Conservation (phyloP, 768 basidiomycete species). For the Cubamyces sp. region DNA sequence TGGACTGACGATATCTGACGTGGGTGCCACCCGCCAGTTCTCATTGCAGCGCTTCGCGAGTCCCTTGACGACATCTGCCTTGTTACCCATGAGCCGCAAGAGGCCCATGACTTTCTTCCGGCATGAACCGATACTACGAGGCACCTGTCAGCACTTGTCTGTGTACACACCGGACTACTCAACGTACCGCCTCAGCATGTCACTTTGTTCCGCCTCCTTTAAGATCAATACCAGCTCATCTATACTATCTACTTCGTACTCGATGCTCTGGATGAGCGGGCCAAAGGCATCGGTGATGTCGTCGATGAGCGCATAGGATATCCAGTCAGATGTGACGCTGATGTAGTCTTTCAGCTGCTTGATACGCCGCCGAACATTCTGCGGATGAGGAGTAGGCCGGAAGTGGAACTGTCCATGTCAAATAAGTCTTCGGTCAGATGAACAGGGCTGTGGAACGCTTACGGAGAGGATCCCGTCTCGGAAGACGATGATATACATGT, state of each 20-base stretch:
- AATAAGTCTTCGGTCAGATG: slow-evolving; percentile 23
- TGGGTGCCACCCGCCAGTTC: slow-evolving; percentile 98
- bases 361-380: slow-evolving; percentile 96
- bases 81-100: slow-evolving; percentile 96
- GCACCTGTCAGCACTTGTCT: neutral
- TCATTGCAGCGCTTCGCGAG: slow-evolving; percentile 98
- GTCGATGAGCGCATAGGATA: slow-evolving; percentile 98
- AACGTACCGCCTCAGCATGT: slow-evolving; percentile 83
- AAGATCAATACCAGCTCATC: slow-evolving; percentile 97
- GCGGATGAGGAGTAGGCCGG: slow-evolving; percentile 94
- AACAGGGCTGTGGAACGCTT: slow-evolving; percentile 36
- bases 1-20: slow-evolving; percentile 85
- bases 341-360: slow-evolving; percentile 99
- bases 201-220: slow-evolving; percentile 94
- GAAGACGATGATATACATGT: slow-evolving; percentile 99
- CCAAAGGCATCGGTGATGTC: slow-evolving; percentile 99
- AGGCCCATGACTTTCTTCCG: slow-evolving; percentile 99
- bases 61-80: slow-evolving; percentile 99
- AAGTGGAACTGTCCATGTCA: slow-evolving; percentile 80
- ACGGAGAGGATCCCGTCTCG: slow-evolving; percentile 95
- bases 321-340: slow-evolving; percentile 98
- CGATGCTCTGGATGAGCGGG: slow-evolving; percentile 96
- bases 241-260: slow-evolving; percentile 99
- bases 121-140: slow-evolving; percentile 86
- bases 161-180: neutral